These are phyloP conservation scores for Plasmodium fragile DNA, from an alignment of 169 alveolate species.

Conservation along the genomic window DNA sequence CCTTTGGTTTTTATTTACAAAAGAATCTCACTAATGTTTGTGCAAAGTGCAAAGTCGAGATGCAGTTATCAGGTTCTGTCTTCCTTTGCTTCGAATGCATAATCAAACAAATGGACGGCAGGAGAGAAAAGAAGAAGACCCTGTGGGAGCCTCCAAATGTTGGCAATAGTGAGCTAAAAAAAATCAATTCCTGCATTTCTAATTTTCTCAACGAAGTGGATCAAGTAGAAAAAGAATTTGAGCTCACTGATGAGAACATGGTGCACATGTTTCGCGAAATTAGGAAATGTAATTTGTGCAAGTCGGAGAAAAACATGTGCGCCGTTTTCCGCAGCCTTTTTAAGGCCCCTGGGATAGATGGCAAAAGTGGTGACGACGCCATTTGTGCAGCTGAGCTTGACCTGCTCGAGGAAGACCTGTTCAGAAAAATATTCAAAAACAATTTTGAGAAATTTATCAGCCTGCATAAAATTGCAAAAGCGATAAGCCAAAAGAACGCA, in stretches of 20 bases:
- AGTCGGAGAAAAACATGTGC: slow-evolving; percentile 60
- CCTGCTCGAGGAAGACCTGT: not conserved
- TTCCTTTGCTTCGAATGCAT: slow-evolving; percentile 54
- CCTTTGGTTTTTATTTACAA: not conserved
- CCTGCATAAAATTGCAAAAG: not conserved
- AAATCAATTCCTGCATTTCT: slow-evolving; percentile 27
- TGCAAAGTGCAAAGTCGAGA: slow-evolving; percentile 38
- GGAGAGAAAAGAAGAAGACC: not conserved
- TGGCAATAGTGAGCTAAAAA: slow-evolving; percentile 5
- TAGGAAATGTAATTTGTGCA: slow-evolving; percentile 22
- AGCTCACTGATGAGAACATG: slow-evolving; percentile 51
- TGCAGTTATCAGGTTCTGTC: slow-evolving; percentile 18
- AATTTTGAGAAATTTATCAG: slow-evolving; percentile 19
- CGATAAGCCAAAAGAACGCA: not conserved
- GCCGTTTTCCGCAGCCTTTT: slow-evolving; percentile 20
- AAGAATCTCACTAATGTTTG: slow-evolving; percentile 21
- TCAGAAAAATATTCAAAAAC: slow-evolving; percentile 19
- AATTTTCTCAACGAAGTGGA: slow-evolving; percentile 31
- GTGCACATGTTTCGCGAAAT: slow-evolving; percentile 23
- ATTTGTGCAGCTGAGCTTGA: not conserved
- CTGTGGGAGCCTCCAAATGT: slow-evolving; percentile 1
- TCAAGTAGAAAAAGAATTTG: slow-evolving; percentile 13
- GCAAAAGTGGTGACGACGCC: not conserved
- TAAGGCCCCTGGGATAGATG: not conserved
- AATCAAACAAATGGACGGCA: slow-evolving; percentile 19